Percentiles rank a stretch among this genome's conserved stretches.
Evolutionary conservation across 805 yeast species (phyloP).

Genomic region (Candida sphagnicola): DNA sequence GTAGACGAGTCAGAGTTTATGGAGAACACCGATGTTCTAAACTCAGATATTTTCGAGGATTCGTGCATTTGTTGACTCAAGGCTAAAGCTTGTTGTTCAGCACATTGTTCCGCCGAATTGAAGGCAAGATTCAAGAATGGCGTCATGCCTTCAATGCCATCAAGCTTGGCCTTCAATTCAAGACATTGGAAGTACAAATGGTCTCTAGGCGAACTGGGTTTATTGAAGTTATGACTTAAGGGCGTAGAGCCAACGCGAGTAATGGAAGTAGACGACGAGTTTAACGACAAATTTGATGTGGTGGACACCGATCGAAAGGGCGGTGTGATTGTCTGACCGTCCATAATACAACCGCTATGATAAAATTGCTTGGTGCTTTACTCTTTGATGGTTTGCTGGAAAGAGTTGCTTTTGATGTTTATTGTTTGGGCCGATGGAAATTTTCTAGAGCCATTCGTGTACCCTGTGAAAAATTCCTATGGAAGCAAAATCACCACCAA

Average conservation of each 20-base stretch:
- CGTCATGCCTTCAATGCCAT: constrained; percentile 59
- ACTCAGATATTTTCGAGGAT: constrained; percentile 16
- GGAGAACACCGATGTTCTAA: constrained; percentile 25
- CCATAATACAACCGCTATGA: too few species aligned
- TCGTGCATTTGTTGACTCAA: constrained; percentile 39
- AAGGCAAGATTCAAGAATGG: constrained; percentile 65
- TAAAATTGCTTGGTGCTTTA: too few species aligned
- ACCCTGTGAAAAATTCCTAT: not conserved
- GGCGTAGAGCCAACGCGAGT: constrained; percentile 46
- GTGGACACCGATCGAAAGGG: constrained; percentile 39
- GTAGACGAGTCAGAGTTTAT: constrained; percentile 1
- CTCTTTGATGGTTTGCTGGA: too few species aligned
- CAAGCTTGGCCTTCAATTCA: constrained; percentile 51
- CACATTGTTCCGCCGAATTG: constrained; percentile 60
- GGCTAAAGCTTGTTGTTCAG: constrained; percentile 67
- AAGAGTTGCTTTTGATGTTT: too few species aligned
- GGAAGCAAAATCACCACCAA: too few species aligned
- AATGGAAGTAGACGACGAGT: constrained; percentile 27
- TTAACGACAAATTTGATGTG: constrained; percentile 25
- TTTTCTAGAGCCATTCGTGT: not conserved
- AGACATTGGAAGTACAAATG: constrained; percentile 69
- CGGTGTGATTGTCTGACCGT: not conserved
- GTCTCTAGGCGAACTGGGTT: constrained; percentile 56
- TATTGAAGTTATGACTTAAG: constrained; percentile 52
- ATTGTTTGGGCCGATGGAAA: not conserved